Conservation (phyloP, 306 rosid species). For the Boehmeria nivea region DNA sequence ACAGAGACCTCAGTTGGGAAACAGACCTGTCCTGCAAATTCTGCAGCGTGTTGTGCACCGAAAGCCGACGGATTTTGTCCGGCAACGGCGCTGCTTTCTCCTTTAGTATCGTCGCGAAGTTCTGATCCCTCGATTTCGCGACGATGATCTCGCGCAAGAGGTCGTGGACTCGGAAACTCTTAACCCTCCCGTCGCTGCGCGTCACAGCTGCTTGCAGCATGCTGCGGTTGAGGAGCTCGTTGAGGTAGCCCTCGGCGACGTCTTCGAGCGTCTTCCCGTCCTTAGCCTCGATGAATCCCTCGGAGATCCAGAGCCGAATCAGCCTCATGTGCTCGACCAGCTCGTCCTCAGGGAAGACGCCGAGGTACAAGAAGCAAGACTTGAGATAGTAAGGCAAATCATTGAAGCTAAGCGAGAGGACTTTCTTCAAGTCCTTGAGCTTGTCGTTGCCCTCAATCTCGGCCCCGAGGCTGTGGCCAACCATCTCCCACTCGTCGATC, state of each 20-base stretch:
- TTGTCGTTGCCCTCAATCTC: constrained; percentile 35
- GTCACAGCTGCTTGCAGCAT: constrained; percentile 30
- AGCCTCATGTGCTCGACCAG: constrained; percentile 35
- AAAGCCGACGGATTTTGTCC: constrained; percentile 45
- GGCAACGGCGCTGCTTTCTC: constrained; percentile 41
- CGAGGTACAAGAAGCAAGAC: constrained; percentile 50
- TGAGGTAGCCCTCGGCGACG: constrained; percentile 51
- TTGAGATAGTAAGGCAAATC: constrained; percentile 60
- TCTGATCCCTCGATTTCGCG: constrained; percentile 43
- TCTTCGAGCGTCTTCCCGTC: constrained; percentile 46
- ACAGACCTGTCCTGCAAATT: constrained; percentile 28
- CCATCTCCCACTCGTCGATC: constrained; percentile 45
- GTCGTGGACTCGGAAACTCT: constrained; percentile 34
- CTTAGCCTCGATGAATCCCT: constrained; percentile 45
- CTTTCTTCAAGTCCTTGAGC: constrained; percentile 39
- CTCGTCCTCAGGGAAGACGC: constrained; percentile 38
- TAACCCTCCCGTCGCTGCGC: constrained; percentile 10
- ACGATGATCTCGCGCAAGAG: constrained; percentile 45
- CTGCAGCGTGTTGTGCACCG: constrained; percentile 29
- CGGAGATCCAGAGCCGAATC: constrained; percentile 57
- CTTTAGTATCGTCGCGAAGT: constrained; percentile 37
- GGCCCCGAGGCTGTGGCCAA: too few species aligned
- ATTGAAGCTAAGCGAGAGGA: constrained; percentile 49
- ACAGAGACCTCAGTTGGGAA: constrained; percentile 53
- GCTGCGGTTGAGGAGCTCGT: constrained; percentile 51